A percentile compares a stretch with the other conserved stretches of the same genome.
Conservation (phyloP, 352 stramenopile genomes). For the Lagenidium sp. region DNA sequence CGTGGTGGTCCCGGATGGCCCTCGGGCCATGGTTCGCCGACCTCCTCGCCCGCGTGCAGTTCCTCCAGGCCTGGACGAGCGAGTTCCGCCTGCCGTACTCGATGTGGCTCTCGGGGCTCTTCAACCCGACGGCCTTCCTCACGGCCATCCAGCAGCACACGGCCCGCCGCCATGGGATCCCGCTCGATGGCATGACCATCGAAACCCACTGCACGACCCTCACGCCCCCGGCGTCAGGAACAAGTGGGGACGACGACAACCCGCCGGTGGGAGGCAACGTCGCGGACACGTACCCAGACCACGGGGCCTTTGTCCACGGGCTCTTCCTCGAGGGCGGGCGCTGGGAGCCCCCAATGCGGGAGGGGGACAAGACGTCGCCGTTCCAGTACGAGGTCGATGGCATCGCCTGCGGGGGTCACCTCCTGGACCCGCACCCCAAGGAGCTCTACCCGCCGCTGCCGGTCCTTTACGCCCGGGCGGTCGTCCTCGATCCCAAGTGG, state of each 20-base stretch:
- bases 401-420: slow-evolving; percentile 75
- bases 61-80: slow-evolving; percentile 55
- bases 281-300: slow-evolving; percentile 61
- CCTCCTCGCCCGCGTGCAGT: slow-evolving; percentile 59
- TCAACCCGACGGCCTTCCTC: slow-evolving; percentile 79
- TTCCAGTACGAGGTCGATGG: slow-evolving; percentile 82
- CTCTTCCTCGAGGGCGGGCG: slow-evolving; percentile 93
- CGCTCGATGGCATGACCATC: slow-evolving; percentile 91
- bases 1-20: slow-evolving; percentile 82
- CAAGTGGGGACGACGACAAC: too few species aligned
- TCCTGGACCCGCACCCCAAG: slow-evolving; percentile 90
- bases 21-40: slow-evolving; percentile 75
- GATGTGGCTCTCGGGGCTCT: slow-evolving; percentile 76
- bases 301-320: slow-evolving; percentile 91
- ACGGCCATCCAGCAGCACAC: slow-evolving; percentile 84
- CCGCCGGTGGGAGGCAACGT: slow-evolving; percentile 34
- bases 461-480: slow-evolving; percentile 93
- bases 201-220: slow-evolving; percentile 92
- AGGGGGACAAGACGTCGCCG: slow-evolving; percentile 71
- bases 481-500: slow-evolving; percentile 87
- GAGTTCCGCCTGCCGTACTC: slow-evolving; percentile 69
- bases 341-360: slow-evolving; percentile 68
- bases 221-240: too few species aligned
- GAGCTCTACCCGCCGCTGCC: slow-evolving; percentile 84
- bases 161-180: slow-evolving; percentile 72